These are phyloP conservation scores for Phialocephala subalpina DNA, from an alignment of 2,329 filamentous ascomycete species.

Conservation along the genomic window DNA sequence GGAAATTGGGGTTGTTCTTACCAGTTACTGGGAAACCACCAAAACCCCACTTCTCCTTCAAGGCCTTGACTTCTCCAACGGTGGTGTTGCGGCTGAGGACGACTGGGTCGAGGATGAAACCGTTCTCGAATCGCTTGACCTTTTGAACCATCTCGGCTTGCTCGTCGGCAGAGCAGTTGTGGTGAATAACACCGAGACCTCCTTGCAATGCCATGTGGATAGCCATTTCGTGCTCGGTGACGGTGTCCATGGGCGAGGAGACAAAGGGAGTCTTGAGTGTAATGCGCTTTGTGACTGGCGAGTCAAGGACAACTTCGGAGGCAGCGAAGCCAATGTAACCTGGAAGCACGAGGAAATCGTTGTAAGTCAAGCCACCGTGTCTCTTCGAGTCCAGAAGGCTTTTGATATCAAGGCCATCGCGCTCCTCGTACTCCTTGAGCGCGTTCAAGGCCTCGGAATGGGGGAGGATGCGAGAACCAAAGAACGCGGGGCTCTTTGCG, in stretches of 20 bases:
- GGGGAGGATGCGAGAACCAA: constrained; percentile 65
- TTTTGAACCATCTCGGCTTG: constrained; percentile 99
- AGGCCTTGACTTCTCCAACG: constrained; percentile 85
- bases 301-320: constrained; percentile 86
- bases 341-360: constrained; percentile 96
- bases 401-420: constrained; percentile 87
- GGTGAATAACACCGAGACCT: constrained; percentile 94
- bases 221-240: constrained; percentile 99
- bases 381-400: constrained; percentile 90
- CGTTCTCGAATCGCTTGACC: constrained; percentile 99
- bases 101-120: constrained; percentile 95
- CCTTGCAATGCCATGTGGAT: constrained; percentile 94
- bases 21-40: constrained; percentile 98
- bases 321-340: constrained; percentile 99
- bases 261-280: constrained; percentile 95
- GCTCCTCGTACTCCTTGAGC: constrained; percentile 80
- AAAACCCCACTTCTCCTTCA: constrained; percentile 99
- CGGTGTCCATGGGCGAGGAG: constrained; percentile 99
- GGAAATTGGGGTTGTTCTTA: constrained; percentile 60
- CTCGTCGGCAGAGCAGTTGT: constrained; percentile 97
- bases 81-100: constrained; percentile 89
- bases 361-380: constrained; percentile 96
- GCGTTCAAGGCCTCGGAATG: constrained; percentile 79
- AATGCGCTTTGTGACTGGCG: constrained; percentile 94
- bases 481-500: constrained; percentile 50